Conservation (phyloP, 78 protist species). For the Isochrysis galbana region DNA sequence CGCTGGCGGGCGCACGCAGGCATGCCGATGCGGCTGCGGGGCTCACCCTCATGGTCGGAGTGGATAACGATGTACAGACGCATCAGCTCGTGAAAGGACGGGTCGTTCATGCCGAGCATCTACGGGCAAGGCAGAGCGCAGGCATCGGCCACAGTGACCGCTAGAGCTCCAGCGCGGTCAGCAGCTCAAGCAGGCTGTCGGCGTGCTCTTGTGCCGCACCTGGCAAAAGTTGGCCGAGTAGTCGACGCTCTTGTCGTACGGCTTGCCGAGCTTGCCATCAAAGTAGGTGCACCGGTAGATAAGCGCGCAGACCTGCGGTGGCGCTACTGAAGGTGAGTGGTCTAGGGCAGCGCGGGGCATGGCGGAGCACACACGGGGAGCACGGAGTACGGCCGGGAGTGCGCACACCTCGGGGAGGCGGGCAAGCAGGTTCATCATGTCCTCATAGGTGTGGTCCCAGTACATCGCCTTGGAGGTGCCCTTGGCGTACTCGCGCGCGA, state of each 20-base stretch:
- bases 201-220: no score
- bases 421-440: constrained; percentile 88
- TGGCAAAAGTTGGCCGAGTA: constrained; percentile 84
- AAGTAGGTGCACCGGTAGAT: constrained; percentile 85
- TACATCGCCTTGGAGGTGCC: constrained; percentile 72
- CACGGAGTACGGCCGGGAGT: no score
- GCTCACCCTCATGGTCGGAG: constrained; percentile 91
- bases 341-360: no score
- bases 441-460: constrained; percentile 91
- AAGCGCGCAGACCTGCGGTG: constrained; percentile 67
- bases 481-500: not conserved
- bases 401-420: constrained; percentile 80
- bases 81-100: constrained; percentile 84
- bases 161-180: no score
- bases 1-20: not conserved
- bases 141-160: no score
- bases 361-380: no score
- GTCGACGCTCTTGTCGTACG: constrained; percentile 75
- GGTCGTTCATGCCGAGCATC: constrained; percentile 73
- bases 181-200: no score
- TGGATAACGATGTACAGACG: constrained; percentile 94
- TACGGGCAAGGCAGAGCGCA: no score
- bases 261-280: constrained; percentile 43
- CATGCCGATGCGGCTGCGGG: not conserved
- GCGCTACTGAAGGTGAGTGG: no score